A percentile compares a stretch with the other conserved stretches of the same genome.
Conservation (phyloP, 192 early-diverging fungal species). For the Bifiguratus adelaidae region DNA sequence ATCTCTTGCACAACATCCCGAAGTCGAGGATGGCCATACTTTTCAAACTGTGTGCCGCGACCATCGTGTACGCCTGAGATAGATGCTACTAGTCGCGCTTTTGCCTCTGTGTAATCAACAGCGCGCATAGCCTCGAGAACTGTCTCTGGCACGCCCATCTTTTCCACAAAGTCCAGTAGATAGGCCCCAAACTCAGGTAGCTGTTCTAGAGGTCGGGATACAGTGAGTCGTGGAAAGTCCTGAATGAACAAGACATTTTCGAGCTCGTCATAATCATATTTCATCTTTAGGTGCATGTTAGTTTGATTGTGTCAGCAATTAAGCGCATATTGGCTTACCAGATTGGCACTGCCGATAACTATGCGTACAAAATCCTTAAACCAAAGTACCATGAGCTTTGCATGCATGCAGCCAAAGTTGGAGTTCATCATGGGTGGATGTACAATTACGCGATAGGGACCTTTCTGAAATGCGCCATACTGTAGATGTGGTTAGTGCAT, state of each 20-base stretch:
- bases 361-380: conserved; percentile 40
- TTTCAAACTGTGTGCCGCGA: conserved; percentile 34
- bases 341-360: conserved; percentile 47
- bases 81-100: conserved; percentile 8
- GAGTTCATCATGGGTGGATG: conserved; percentile 32
- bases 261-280: conserved; percentile 43
- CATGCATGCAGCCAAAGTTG: conserved; percentile 42
- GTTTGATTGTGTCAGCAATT: neutral
- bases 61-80: conserved; percentile 30
- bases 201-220: neutral
- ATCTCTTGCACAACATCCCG: conserved; percentile 20
- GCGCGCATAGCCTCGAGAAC: conserved; percentile 22
- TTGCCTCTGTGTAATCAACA: conserved; percentile 38
- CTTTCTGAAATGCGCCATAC: conserved; percentile 12
- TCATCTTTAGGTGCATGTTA: conserved; percentile 11
- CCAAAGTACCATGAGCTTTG: conserved; percentile 56
- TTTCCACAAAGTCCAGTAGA: conserved; percentile 26
- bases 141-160: conserved; percentile 36
- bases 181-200: conserved; percentile 31
- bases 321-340: conserved; percentile 17
- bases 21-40: conserved; percentile 38
- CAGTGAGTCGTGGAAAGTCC: conserved; percentile 31
- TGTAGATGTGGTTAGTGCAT: conserved; percentile 3
- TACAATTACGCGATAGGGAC: conserved; percentile 19
- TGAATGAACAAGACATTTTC: conserved; percentile 58